These are phyloP conservation scores for Sordariomycetes sp. DNA, from an alignment of 2,329 filamentous ascomycete species.

Conservation along the genomic window DNA sequence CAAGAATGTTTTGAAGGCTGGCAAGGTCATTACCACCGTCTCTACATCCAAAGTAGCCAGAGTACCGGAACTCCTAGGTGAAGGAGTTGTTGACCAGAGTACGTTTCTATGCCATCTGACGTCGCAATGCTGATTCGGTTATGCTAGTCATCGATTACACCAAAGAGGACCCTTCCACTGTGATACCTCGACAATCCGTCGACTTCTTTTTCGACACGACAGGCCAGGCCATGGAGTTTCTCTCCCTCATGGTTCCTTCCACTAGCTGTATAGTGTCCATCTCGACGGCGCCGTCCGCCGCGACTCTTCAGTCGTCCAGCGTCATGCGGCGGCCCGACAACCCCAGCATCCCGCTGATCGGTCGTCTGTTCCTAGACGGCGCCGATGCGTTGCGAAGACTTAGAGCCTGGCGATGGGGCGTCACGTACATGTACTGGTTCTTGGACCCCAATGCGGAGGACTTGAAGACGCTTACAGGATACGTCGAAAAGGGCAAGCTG, in stretches of 20 bases:
- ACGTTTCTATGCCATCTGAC: constrained; percentile 1
- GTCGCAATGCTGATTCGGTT: not conserved
- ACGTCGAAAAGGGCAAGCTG: constrained; percentile 10
- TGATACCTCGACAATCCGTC: constrained; percentile 22
- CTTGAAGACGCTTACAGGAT: constrained; percentile 6
- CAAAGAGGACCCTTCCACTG: constrained; percentile 8
- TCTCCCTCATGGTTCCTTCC: constrained; percentile 17
- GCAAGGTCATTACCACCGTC: constrained; percentile 34
- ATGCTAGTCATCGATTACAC: constrained; percentile 13
- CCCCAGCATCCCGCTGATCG: constrained; percentile 13
- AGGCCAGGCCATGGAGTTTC: constrained; percentile 12
- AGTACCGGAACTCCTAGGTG: constrained; percentile 24
- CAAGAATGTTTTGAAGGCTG: constrained; percentile 31
- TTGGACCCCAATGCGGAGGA: constrained; percentile 20
- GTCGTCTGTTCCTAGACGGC: constrained; percentile 16
- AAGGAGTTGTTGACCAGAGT: constrained; percentile 25
- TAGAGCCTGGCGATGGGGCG: constrained; percentile 21
- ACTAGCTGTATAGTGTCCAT: constrained; percentile 24
- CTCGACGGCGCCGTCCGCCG: constrained; percentile 23
- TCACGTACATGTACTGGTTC: constrained; percentile 26
- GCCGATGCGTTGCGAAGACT: constrained; percentile 18
- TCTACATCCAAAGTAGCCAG: constrained; percentile 29
- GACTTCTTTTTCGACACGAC: constrained; percentile 35
- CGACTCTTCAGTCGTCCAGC: constrained; percentile 18
- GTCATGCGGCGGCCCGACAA: constrained; percentile 15